Evolutionary conservation across 1,284 basidiomycete species (phyloP).

Genomic region (Porogramme epimiltina): DNA sequence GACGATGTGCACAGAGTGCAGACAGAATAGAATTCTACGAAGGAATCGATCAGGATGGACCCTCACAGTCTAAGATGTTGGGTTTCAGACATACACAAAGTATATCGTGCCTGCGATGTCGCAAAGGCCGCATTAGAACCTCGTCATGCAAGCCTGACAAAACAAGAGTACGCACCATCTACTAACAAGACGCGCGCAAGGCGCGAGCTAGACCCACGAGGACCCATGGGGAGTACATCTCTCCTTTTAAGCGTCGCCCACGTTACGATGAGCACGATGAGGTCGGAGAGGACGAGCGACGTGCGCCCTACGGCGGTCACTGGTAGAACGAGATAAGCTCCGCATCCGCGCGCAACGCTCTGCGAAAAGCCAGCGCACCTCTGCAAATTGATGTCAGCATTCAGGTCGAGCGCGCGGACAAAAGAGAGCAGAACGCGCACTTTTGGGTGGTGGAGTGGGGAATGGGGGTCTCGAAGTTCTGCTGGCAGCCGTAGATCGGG

Average conservation of each 20-base stretch:
- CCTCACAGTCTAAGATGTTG: no score
- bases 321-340: neutral
- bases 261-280: constrained; percentile 1
- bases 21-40: neutral
- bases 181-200: neutral
- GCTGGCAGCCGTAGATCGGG: neutral
- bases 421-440: neutral
- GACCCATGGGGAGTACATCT: neutral
- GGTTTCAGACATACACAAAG: constrained; percentile 5
- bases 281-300: neutral
- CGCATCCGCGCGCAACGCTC: neutral
- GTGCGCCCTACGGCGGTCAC: neutral
- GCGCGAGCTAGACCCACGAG: neutral
- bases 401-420: neutral
- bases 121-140: no score
- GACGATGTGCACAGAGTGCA: constrained; percentile 1
- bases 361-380: neutral
- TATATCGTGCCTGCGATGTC: neutral
- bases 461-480: neutral
- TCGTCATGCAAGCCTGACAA: neutral
- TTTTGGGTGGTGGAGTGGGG: neutral
- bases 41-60: no score
- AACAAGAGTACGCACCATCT: neutral
- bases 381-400: neutral
- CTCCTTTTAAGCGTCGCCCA: neutral